Evolutionary conservation across 2,329 filamentous ascomycete species (phyloP).

Genomic region (Cercospora sesami): DNA sequence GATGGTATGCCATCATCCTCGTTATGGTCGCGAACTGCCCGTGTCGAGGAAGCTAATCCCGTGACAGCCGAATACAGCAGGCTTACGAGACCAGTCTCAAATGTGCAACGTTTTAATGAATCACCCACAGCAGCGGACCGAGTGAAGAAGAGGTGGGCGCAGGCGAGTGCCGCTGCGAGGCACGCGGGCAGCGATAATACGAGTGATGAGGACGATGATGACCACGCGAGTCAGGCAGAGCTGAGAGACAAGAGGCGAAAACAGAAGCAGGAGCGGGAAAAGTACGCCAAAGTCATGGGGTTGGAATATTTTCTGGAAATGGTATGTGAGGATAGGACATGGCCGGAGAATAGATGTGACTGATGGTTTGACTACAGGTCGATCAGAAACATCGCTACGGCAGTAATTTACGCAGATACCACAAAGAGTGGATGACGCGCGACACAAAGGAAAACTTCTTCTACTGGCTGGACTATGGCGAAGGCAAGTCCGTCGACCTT

Average conservation of each 20-base stretch:
- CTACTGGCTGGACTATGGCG: conserved; percentile 85
- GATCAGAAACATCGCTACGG: conserved; percentile 80
- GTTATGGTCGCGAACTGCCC: conserved; percentile 10
- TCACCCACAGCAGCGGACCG: conserved; percentile 16
- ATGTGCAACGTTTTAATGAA: conserved; percentile 38
- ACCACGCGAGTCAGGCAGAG: conserved; percentile 36
- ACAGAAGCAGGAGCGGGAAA: conserved; percentile 58
- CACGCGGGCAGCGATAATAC: conserved; percentile 69
- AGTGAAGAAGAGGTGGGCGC: conserved; percentile 71
- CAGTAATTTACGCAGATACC: conserved; percentile 76
- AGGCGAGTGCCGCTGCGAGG: conserved; percentile 67
- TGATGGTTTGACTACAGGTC: conserved; percentile 13
- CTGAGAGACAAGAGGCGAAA: conserved; percentile 38
- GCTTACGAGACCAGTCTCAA: conserved; percentile 49
- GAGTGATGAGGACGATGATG: conserved; percentile 45
- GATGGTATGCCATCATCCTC: conserved; percentile 32
- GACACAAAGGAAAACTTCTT: conserved; percentile 87
- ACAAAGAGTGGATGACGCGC: conserved; percentile 76
- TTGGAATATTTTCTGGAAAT: conserved; percentile 83
- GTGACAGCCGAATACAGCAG: conserved; percentile 55
- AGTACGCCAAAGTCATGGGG: conserved; percentile 76
- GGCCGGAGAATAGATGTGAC: not conserved
- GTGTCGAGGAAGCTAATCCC: conserved; percentile 24
- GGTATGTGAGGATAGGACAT: conserved; percentile 35
- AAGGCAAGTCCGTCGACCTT: conserved; percentile 69